Percentiles rank a stretch among this genome's conserved stretches.
phyloP scores from a whole-genome alignment of 371 early-diverging fungal species.

The Mortierella sp. region DNA sequence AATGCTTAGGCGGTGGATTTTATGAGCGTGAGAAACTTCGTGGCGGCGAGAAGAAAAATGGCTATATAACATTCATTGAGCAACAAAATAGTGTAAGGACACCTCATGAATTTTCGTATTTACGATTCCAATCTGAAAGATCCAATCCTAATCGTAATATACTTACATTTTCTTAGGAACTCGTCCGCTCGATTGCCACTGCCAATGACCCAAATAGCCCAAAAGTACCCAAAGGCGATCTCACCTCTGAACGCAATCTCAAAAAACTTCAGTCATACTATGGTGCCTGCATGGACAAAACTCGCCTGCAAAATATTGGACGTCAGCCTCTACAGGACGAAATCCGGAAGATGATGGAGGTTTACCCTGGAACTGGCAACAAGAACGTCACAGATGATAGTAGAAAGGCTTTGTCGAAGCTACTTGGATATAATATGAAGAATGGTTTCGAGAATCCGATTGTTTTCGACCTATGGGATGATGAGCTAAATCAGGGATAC shows the following conservation, averaged over 20 bases:
- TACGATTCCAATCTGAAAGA: not conserved
- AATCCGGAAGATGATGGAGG: conserved; percentile 21
- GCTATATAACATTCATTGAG: conserved; percentile 22
- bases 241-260: conserved; percentile 11
- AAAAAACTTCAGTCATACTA: conserved; percentile 36
- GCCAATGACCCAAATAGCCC: conserved; percentile 14
- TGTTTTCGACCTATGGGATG: conserved; percentile 32
- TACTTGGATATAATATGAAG: conserved; percentile 35
- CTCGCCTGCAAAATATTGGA: conserved; percentile 18
- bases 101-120: not conserved
- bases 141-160: not conserved
- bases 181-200: conserved; percentile 24
- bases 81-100: conserved; percentile 21
- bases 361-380: conserved; percentile 17
- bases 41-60: conserved; percentile 26
- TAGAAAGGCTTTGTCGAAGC: conserved; percentile 19
- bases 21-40: conserved; percentile 29
- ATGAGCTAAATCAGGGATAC: conserved; percentile 23
- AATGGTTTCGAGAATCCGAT: conserved; percentile 34
- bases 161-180: conserved; percentile 5
- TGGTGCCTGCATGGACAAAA: conserved; percentile 38
- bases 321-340: conserved; percentile 25
- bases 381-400: not conserved
- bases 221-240: conserved; percentile 15
- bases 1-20: conserved; percentile 37